Percentiles rank a stretch among this genome's conserved stretches.
Evolutionary conservation across 208 protist species (phyloP).

Genomic region (Porcisia hertigi): DNA sequence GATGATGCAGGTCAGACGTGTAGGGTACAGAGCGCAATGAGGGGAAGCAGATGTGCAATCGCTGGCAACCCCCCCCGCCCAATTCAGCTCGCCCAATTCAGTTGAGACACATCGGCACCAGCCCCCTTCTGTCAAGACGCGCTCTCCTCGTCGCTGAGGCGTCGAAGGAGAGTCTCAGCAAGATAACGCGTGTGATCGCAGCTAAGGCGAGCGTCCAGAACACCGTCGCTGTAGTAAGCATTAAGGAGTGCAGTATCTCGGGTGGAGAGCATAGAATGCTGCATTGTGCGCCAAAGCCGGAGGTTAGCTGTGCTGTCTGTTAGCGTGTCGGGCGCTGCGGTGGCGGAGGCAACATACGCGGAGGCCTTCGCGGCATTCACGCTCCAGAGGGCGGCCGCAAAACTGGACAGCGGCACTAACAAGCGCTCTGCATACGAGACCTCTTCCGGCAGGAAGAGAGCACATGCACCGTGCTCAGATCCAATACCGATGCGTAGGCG

Average conservation of each 20-base stretch:
- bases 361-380: slow-evolving; percentile 43
- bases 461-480: slow-evolving; percentile 23
- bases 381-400: slow-evolving; percentile 70
- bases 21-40: neutral
- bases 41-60: neutral
- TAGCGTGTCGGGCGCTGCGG: slow-evolving; percentile 22
- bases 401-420: slow-evolving; percentile 59
- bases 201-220: slow-evolving; percentile 72
- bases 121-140: neutral
- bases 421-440: slow-evolving; percentile 14
- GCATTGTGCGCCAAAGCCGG: slow-evolving; percentile 81
- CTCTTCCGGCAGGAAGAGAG: slow-evolving; percentile 38
- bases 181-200: slow-evolving; percentile 64
- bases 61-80: too few relatives aligned
- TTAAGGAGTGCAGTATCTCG: slow-evolving; percentile 68
- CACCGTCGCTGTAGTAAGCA: slow-evolving; percentile 44
- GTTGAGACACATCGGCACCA: neutral
- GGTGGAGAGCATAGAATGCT: slow-evolving; percentile 83
- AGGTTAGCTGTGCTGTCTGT: slow-evolving; percentile 29
- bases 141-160: slow-evolving; percentile 21
- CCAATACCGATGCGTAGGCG: slow-evolving; percentile 58
- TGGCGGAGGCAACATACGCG: slow-evolving; percentile 45
- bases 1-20: neutral
- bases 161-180: slow-evolving; percentile 68
- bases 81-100: neutral